Conservation (phyloP, 139 green algal genomes). For the Asterochloris sp. region DNA sequence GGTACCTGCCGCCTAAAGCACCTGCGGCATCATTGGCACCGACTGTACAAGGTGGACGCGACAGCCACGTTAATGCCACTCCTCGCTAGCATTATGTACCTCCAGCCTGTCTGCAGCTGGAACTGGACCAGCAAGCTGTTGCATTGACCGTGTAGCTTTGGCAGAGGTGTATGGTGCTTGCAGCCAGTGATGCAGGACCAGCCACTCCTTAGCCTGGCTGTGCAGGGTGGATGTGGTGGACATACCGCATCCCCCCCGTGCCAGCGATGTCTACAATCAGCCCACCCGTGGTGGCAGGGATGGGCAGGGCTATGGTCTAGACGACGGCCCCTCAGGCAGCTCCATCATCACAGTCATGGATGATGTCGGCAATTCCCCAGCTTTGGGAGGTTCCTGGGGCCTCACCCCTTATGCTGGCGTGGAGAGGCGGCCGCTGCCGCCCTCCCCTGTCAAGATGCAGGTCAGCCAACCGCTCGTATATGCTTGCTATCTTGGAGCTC, state of each 20-base stretch:
- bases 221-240: conserved; percentile 12
- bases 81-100: too few relatives aligned
- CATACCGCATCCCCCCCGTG: neutral
- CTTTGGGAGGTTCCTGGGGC: conserved; percentile 4
- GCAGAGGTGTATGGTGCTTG: too few relatives aligned
- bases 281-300: neutral
- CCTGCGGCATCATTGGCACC: too few relatives aligned
- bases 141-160: too few relatives aligned
- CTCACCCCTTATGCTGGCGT: conserved; percentile 9
- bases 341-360: neutral
- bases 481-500: too few relatives aligned
- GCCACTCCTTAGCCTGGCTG: neutral
- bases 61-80: too few relatives aligned
- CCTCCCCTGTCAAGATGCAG: conserved; percentile 15
- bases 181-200: neutral
- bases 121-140: too few relatives aligned
- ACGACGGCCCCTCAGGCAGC: neutral
- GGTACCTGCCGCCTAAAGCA: too few relatives aligned
- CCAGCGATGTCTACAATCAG: conserved; percentile 21
- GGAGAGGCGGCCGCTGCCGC: conserved; percentile 6
- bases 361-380: neutral
- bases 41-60: too few relatives aligned
- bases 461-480: neutral
- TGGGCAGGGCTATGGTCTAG: conserved; percentile 15
- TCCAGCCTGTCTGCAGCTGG: too few relatives aligned